Evolutionary conservation across 2,329 filamentous ascomycete species (phyloP), one percentile per base, ranked within the genome.

Genomic region (Fusarium oxysporum): DNA sequence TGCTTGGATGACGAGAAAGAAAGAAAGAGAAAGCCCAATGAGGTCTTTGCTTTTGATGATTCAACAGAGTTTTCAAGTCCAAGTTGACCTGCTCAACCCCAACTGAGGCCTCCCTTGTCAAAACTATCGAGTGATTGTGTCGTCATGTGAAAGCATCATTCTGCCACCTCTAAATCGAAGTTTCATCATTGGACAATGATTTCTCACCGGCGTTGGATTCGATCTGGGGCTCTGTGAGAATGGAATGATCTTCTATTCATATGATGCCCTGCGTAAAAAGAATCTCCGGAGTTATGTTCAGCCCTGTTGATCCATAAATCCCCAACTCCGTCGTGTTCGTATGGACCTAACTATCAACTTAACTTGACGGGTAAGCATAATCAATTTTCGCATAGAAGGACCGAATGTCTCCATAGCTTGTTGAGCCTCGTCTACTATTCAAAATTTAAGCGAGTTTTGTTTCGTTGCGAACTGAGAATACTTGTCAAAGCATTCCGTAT

Each of bases 111-210:
- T 66, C 61, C 70, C 56, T 60, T 48, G 44, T 40, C 57, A n/a
- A 30, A 40, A 45, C 54, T n/a, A 50, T 74, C 40, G 60, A 73
- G 60, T 55, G 60, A 55, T 64, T 62, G 60, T 62, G 58, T 53
- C 50, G 53, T 72, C 62, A 74, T 76, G 59, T 74, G 67, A 74
- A 74, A 71, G 58, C 62, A 61, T 55, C 68, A 33, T 50, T 57
- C 47, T 54, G 44, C 59, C 38, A 44, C 48, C 35, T 61, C 37
- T 47, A 35, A 56, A 65, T 60, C 35, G 13, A 61, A 10, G 35
- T 58, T 65, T 58, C 33, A 48, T 66, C 51, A 74, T 75, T 69
- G 64, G 67, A 45, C 45, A 56, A 65, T 61, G 47, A 28, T 40
- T 45, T 45, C 33, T 62, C 44, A 44, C 33, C 30, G 54, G 48